A percentile compares a stretch with the other conserved stretches of the same genome.
Evolutionary conservation across 192 early-diverging fungal genomes (phyloP).

Genomic region (Martensiomyces pterosporus): DNA sequence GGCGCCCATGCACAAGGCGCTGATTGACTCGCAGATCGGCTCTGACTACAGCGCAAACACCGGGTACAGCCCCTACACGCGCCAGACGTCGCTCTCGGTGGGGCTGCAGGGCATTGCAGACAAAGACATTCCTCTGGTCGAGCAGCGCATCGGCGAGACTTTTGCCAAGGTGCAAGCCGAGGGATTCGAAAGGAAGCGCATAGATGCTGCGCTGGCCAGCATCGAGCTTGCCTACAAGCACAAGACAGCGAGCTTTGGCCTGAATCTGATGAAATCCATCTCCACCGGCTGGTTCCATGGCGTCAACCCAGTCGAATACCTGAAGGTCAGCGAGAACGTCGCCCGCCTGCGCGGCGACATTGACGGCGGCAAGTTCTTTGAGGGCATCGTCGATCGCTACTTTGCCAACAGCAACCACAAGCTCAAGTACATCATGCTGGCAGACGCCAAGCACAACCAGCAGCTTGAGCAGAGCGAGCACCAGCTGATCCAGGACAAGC

Average conservation of each 20-base stretch:
- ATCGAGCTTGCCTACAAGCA: slow-evolving; percentile 89
- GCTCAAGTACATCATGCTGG: slow-evolving; percentile 79
- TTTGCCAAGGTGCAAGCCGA: slow-evolving; percentile 60
- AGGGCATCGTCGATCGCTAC: slow-evolving; percentile 68
- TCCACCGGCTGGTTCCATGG: slow-evolving; percentile 86
- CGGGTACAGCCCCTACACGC: slow-evolving; percentile 72
- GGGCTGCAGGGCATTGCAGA: slow-evolving; percentile 83
- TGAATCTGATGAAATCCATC: slow-evolving; percentile 72
- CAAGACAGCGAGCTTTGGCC: slow-evolving; percentile 84
- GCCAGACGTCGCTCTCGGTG: slow-evolving; percentile 67
- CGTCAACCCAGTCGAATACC: slow-evolving; percentile 74
- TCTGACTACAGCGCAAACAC: slow-evolving; percentile 86
- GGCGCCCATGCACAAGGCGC: slow-evolving; percentile 88
- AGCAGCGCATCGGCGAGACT: slow-evolving; percentile 65
- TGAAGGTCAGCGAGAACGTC: slow-evolving; percentile 77
- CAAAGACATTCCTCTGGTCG: slow-evolving; percentile 58
- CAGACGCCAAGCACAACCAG: slow-evolving; percentile 61
- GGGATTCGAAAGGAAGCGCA: slow-evolving; percentile 74
- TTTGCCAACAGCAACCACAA: slow-evolving; percentile 75
- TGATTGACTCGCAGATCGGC: slow-evolving; percentile 87
- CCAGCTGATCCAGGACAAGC: slow-evolving; percentile 58
- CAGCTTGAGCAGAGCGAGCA: slow-evolving; percentile 62
- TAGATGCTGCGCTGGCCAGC: slow-evolving; percentile 82
- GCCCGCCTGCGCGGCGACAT: slow-evolving; percentile 62
- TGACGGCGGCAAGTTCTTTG: slow-evolving; percentile 64